phyloP scores from a whole-genome alignment of 148 eudicot species.

The Polygonum maritimum region DNA sequence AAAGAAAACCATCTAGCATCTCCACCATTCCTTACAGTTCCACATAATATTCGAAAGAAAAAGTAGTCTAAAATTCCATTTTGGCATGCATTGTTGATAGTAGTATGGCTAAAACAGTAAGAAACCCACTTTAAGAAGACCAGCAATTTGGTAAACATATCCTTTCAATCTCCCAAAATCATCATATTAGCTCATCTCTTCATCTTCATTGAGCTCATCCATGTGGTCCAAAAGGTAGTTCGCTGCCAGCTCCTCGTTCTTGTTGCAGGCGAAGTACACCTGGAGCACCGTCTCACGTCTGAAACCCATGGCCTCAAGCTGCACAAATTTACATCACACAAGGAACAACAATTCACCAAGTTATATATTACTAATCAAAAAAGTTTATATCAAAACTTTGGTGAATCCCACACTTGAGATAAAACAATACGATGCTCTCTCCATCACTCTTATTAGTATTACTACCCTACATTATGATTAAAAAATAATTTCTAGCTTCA shows the following conservation, averaged over 20 bases:
- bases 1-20: background rate
- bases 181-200: conserved; percentile 20
- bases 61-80: background rate
- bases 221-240: conserved; percentile 75
- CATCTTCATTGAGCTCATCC: conserved; percentile 56
- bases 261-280: conserved; percentile 77
- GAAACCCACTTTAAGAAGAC: background rate
- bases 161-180: background rate
- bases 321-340: conserved; percentile 15
- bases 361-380: background rate
- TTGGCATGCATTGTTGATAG: background rate
- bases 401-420: background rate
- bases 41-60: background rate
- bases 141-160: background rate
- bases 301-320: conserved; percentile 87
- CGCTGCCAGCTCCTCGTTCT: conserved; percentile 72
- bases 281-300: conserved; percentile 63
- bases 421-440: background rate
- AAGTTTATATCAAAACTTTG: background rate
- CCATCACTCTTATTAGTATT: background rate
- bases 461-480: background rate
- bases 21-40: conserved; percentile 1
- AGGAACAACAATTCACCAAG: background rate
- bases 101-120: background rate
- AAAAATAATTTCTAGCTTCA: background rate